Conservation (phyloP, 1,139 yeast species). For the Yamadazyma pseudoaaseri region DNA sequence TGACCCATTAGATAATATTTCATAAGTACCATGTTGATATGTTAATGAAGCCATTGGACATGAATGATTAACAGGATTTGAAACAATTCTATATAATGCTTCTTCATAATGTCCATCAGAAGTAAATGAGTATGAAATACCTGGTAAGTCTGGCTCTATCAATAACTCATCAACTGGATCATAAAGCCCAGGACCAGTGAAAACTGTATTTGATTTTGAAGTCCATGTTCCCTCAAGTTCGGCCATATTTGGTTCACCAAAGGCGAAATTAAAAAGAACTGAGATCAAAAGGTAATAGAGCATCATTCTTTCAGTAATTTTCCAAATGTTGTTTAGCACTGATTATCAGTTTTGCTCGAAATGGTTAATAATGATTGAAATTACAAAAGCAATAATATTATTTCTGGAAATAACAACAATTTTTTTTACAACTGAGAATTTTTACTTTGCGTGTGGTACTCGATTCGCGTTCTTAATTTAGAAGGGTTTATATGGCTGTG, state of each 20-base stretch:
- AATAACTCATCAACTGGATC: conserved; percentile 94
- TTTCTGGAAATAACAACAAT: not conserved
- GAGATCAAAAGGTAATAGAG: not conserved
- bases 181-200: conserved; percentile 95
- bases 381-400: not conserved
- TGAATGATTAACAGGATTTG: conserved; percentile 70
- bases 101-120: conserved; percentile 88
- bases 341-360: not conserved
- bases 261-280: conserved; percentile 5
- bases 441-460: not conserved
- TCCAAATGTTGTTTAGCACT: too few species aligned
- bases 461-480: conserved; percentile 1
- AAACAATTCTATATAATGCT: conserved; percentile 76
- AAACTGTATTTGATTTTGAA: conserved; percentile 88
- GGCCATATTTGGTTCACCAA: conserved; percentile 27
- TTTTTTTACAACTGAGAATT: not conserved
- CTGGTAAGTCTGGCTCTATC: conserved; percentile 94
- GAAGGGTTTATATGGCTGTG: not conserved
- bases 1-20: conserved; percentile 62
- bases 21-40: conserved; percentile 87
- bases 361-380: too few species aligned
- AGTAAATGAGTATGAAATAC: conserved; percentile 89
- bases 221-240: conserved; percentile 90
- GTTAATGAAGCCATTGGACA: conserved; percentile 83
- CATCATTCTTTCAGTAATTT: not conserved